Conservation (phyloP, 768 basidiomycete genomes). For the Trametes coccinea region DNA sequence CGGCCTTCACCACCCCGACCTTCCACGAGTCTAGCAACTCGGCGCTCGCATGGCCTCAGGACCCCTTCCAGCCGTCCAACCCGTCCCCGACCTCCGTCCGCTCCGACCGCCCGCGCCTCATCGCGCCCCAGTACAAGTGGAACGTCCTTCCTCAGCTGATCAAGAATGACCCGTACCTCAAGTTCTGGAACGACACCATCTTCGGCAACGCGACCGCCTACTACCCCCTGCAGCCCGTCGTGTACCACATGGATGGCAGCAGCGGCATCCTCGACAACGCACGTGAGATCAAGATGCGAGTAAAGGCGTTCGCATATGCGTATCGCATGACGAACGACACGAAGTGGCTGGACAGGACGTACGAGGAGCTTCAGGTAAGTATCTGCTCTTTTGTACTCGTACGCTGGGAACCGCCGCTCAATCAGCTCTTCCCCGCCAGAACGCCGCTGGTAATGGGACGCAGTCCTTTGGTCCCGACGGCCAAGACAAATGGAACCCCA, state of each 20-base stretch:
- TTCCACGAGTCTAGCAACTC: conserved; percentile 59
- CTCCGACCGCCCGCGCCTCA: conserved; percentile 83
- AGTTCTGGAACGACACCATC: conserved; percentile 89
- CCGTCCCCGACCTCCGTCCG: conserved; percentile 61
- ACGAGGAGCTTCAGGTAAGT: conserved; percentile 77
- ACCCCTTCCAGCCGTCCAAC: conserved; percentile 68
- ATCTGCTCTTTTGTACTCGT: conserved; percentile 5
- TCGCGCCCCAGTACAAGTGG: conserved; percentile 94
- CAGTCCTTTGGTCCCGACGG: conserved; percentile 58
- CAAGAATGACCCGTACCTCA: conserved; percentile 79
- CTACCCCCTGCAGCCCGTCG: conserved; percentile 56
- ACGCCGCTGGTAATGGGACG: conserved; percentile 72
- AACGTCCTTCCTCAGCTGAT: conserved; percentile 75
- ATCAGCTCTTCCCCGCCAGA: conserved; percentile 41
- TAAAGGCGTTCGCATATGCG: conserved; percentile 91
- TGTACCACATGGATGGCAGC: conserved; percentile 73
- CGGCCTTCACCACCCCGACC: conserved; percentile 69
- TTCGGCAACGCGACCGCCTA: conserved; percentile 82
- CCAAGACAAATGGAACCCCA: conserved; percentile 76
- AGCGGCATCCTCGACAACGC: conserved; percentile 92
- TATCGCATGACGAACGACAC: conserved; percentile 91
- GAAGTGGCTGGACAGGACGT: conserved; percentile 84
- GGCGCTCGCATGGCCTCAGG: conserved; percentile 71
- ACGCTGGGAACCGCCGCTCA: neutral
- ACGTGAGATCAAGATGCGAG: conserved; percentile 82